Evolutionary conservation across 768 basidiomycete genomes (phyloP), one percentile per base, ranked within the genome.

Genomic region (Hygrocybe coccinea): DNA sequence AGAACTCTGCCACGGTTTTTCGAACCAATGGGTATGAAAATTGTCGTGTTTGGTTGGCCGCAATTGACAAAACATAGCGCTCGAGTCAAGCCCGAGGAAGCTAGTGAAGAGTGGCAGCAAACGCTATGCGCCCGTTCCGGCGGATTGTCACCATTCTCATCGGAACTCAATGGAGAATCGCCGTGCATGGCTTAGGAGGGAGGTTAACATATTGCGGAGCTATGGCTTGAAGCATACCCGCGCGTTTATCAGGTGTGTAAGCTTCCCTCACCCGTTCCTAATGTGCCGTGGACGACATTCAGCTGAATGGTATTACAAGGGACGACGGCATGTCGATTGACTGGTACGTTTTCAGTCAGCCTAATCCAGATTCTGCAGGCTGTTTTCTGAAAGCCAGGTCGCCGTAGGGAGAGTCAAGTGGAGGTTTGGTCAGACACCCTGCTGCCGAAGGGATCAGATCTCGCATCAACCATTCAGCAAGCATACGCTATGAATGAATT

Each of bases 281-380:
- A n/a, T n/a, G 8, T 8, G 29, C 4, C 29, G 29, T 29, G 29
- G 29, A 29, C 8, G 29, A 29, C 29, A 8, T 29, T 44, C 24
- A 8, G 8, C 24, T 44, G 43, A 15, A 8, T 14, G 39, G 15
- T 14, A 29, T 29, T 3, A 29, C 29, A 9, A 49, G 47, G n/a
- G 47, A 24, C n/a, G 47, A 49, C n/a, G 47, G 47, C 21, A 24
- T 49, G 21, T n/a, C n/a, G n/a, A 49, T 49, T 29, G 47, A 49
- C 21, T 49, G 47, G 47, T 49, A 25, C 12, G 47, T 25, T n/a
- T 24, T 29, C 29, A 29, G 3, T 29, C 29, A 29, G 8, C 29
- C 29, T 29, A 10, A 3, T 22, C 14, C 46, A 6, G 17, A 22
- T 47, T 5, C 17, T n/a, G n/a, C n/a, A n/a, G n/a, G n/a, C n/a